Conservation (phyloP, 164 flowering plant genomes). For the Brasenia schreberi region DNA sequence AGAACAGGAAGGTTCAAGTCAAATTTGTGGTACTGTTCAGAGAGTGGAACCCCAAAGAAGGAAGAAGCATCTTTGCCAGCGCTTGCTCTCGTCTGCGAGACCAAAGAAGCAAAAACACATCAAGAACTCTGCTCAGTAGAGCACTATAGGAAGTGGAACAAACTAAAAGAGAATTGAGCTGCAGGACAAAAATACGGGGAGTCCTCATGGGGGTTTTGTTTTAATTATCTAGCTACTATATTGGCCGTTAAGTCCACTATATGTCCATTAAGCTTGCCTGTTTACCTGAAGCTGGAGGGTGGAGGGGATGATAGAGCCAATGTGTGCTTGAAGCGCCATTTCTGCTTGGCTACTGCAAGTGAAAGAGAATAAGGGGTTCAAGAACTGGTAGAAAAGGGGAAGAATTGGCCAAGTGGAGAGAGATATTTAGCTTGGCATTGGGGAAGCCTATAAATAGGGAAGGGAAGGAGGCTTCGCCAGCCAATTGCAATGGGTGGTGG, state of each 20-base stretch:
- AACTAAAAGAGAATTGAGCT: neutral
- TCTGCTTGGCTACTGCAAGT: neutral
- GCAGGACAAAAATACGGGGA: neutral
- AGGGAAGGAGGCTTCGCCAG: neutral
- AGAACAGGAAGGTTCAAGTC: conserved; percentile 34
- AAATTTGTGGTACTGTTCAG: conserved; percentile 37
- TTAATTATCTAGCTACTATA: too few species aligned
- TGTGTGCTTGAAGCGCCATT: conserved; percentile 72
- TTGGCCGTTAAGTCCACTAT: neutral
- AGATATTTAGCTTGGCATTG: neutral
- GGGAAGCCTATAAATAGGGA: neutral
- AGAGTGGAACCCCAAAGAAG: conserved; percentile 44
- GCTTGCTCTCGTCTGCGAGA: conserved; percentile 39
- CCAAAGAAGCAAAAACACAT: neutral
- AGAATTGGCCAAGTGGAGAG: neutral
- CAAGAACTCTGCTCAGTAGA: neutral
- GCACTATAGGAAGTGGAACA: neutral
- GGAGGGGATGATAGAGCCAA: conserved; percentile 47
- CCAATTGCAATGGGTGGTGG: neutral
- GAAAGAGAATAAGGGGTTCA: neutral
- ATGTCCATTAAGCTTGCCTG: neutral
- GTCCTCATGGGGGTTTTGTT: too few species aligned
- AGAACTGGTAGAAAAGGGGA: neutral
- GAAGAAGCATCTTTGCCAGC: conserved; percentile 43
- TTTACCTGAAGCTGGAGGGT: conserved; percentile 31